A percentile compares a stretch with the other conserved stretches of the same genome.
Evolutionary conservation across 176 grass and related monocot species (phyloP).

Genomic region (barley (Hordeum vulgare)): MorexV3_pseudomolecules_assembly NC_058521.1:593208904-593209403

Average conservation of each 20-base stretch:
- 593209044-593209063: conserved; percentile 69
- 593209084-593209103: conserved; percentile 37
- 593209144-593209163: conserved; percentile 35
- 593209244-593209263: conserved; percentile 17
- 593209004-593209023: conserved; percentile 69
- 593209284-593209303: conserved; percentile 48
- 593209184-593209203: conserved; percentile 66
- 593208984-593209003: conserved; percentile 63
- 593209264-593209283: conserved; percentile 17
- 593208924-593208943: conserved; percentile 84
- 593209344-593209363: conserved; percentile 57
- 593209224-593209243: conserved; percentile 64
- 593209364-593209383: conserved; percentile 36
- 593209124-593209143: conserved; percentile 34
- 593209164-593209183: conserved; percentile 67
- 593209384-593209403: conserved; percentile 36
- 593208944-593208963: conserved; percentile 69
- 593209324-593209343: conserved; percentile 80
- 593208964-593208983: conserved; percentile 72
- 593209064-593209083: conserved; percentile 56
- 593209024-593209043: conserved; percentile 60
- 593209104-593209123: conserved; percentile 43
- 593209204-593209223: conserved; percentile 45
- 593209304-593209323: conserved; percentile 62
- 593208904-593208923: conserved; percentile 63